Evolutionary conservation across 2,329 filamentous ascomycete genomes (phyloP), one percentile per base, ranked within the genome.

Genomic region (Celoporthe dispersa): DNA sequence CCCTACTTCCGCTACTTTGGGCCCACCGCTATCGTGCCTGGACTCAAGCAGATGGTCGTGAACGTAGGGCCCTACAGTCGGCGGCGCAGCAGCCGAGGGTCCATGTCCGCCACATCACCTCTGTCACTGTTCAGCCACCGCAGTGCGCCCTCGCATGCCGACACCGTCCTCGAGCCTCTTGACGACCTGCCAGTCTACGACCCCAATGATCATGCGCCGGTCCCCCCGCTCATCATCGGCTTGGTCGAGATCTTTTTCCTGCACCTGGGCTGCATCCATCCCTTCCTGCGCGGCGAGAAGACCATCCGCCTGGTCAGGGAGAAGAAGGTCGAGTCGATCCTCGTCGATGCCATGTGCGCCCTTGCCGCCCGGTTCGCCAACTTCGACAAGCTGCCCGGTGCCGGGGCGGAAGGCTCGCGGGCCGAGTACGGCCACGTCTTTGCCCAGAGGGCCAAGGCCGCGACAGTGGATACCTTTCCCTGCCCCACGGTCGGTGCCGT

Each of bases 1-100:
- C 94, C 94, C 0, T 97, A 96, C 78, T 97, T 97, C 76, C 86
- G 94, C 71, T 97, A 96, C 80, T 96, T 97, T 77, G 94, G 94
- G 0, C 93, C 93, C 0, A 97, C 94, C 0, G 94, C 94, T 72
- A 97, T 97, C 76, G 93, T 96, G 66, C 94, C 94, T 1, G 94
- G 94, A 31, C 97, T 94, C 82, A 97, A 97, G 80, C 93, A 97
- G 79, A 97, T 97, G 93, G 92, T 97, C 35, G 90, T 92, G 70
- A 77, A 80, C 60, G 74, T 80, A 25, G 90, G 91, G 67, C 88
- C 94, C 39, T 87, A 90, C 70, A 90, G 91, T 71, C 84, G 89
- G 70, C 86, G 89, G 33, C 85, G 86, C 33, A 90, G 89, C 66
- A 86, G 84, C 11, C 84, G 81, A 8, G 85, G 84, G 65, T 90